Evolutionary conservation across 805 yeast genomes (phyloP).

Genomic region (Lipomyces yamadae): DNA sequence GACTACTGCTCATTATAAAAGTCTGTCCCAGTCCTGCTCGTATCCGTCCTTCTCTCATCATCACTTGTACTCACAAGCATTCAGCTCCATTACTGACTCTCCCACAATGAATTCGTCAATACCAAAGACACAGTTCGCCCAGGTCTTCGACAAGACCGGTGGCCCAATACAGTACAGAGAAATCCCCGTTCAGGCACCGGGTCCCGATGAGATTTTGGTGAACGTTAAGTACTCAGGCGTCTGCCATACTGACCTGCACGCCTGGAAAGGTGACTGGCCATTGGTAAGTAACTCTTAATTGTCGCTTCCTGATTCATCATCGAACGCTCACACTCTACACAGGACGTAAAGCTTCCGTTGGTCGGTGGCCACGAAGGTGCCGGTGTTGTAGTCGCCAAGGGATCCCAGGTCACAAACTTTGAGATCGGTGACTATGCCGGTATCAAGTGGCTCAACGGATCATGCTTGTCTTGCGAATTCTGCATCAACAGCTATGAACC

Average conservation of each 20-base stretch:
- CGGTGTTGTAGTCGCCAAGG: conserved; percentile 80
- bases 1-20: not conserved
- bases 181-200: conserved; percentile 80
- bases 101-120: conserved; percentile 41
- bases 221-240: conserved; percentile 88
- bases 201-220: conserved; percentile 74
- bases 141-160: conserved; percentile 36
- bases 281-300: conserved; percentile 46
- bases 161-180: conserved; percentile 57
- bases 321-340: not conserved
- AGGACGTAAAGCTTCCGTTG: conserved; percentile 66
- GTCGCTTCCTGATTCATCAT: not conserved
- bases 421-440: conserved; percentile 83
- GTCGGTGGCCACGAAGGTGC: conserved; percentile 94
- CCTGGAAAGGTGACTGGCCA: conserved; percentile 95
- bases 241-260: conserved; percentile 93
- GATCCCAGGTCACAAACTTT: conserved; percentile 69
- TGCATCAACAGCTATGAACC: conserved; percentile 71
- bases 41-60: conserved; percentile 4
- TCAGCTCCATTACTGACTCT: conserved; percentile 3
- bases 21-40: conserved; percentile 9
- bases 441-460: conserved; percentile 80
- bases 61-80: conserved; percentile 3
- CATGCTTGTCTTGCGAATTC: conserved; percentile 77
- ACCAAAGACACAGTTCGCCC: conserved; percentile 74